phyloP scores from a whole-genome alignment of 1,284 basidiomycete genomes.

The Marasmius fiardii region DNA sequence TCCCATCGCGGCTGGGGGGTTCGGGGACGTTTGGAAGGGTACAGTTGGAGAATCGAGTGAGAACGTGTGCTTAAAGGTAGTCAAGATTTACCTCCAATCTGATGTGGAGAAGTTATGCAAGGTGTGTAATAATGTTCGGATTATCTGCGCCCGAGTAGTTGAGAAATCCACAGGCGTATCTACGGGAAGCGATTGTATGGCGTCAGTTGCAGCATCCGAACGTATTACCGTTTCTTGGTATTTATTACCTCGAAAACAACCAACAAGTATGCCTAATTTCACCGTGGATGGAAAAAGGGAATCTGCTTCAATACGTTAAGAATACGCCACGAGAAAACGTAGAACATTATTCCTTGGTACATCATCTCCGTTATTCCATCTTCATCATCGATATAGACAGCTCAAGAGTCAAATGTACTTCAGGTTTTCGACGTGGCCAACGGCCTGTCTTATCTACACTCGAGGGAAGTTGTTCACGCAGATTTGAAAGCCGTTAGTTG shows the following conservation, averaged over 20 bases:
- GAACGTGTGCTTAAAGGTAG: background rate
- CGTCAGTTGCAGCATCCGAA: conserved; percentile 2
- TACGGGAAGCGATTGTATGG: conserved; percentile 4
- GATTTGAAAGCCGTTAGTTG: background rate
- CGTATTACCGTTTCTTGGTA: conserved; percentile 2
- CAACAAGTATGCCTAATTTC: conserved; percentile 10
- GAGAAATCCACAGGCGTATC: background rate
- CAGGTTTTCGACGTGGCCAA: background rate
- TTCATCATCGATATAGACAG: too few relatives aligned
- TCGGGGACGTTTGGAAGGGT: background rate
- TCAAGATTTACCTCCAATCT: background rate
- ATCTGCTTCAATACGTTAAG: conserved; percentile 1
- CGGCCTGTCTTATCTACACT: background rate
- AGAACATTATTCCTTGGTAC: background rate
- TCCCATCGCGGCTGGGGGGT: background rate
- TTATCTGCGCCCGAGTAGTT: too few relatives aligned
- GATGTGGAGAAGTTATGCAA: background rate
- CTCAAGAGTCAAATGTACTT: too few relatives aligned
- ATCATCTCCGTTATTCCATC: background rate
- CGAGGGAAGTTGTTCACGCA: background rate
- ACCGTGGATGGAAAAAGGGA: conserved; percentile 8
- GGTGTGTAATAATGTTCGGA: background rate
- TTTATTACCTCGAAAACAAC: conserved; percentile 5
- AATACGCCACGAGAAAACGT: background rate
- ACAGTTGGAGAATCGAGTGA: background rate